phyloP scores from a whole-genome alignment of 805 yeast genomes.

The Candida ipomoeae region DNA sequence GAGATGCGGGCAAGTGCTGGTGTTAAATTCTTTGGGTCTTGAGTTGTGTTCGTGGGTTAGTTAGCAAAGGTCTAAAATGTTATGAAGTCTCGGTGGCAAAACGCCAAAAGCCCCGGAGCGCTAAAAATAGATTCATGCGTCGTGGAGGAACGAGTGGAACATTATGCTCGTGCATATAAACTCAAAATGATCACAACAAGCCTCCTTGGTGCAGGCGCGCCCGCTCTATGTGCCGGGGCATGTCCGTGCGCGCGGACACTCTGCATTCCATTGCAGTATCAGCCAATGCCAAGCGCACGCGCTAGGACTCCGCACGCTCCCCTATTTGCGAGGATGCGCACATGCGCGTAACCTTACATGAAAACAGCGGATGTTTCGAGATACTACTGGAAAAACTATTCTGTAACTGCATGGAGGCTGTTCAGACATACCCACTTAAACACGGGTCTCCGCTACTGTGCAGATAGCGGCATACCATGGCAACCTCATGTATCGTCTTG shows the following conservation, averaged over 20 bases:
- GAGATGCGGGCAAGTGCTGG: no score
- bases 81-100: neutral
- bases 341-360: neutral
- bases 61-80: neutral
- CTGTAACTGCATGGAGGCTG: neutral
- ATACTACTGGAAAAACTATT: neutral
- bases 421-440: neutral
- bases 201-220: neutral
- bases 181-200: neutral
- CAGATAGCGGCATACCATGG: no score
- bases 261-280: constrained; percentile 1
- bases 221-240: neutral
- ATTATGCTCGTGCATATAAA: neutral
- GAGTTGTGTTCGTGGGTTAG: no score
- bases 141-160: constrained; percentile 1
- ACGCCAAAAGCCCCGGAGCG: neutral
- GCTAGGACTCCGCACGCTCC: neutral
- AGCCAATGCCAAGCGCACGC: constrained; percentile 3
- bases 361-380: neutral
- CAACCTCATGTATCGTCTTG: no score
- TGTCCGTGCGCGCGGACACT: neutral
- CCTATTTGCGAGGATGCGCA: neutral
- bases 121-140: constrained; percentile 1
- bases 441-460: no score
- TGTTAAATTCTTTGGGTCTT: no score